These are phyloP conservation scores for Thelonectria olida DNA, from an alignment of 2,329 filamentous ascomycete genomes.

Conservation along the genomic window DNA sequence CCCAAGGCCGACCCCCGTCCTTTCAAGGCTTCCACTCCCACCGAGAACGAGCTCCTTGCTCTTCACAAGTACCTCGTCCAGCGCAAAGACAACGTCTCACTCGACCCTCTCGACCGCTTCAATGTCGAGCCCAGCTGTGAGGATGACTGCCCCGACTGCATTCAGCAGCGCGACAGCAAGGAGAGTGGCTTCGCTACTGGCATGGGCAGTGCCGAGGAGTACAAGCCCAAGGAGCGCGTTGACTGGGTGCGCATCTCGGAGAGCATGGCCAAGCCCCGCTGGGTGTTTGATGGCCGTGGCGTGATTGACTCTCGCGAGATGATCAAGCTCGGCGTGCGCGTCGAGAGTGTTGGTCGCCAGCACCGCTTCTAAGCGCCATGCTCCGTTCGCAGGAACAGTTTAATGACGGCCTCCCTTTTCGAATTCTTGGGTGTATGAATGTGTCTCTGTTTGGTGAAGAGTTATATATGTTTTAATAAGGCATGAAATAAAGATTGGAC, in stretches of 20 bases:
- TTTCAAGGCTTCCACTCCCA: slow-evolving; percentile 48
- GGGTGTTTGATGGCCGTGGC: slow-evolving; percentile 66
- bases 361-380: slow-evolving; percentile 47
- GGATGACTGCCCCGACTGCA: slow-evolving; percentile 60
- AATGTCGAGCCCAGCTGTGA: slow-evolving; percentile 56
- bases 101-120: slow-evolving; percentile 58
- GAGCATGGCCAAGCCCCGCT: slow-evolving; percentile 61
- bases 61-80: slow-evolving; percentile 58
- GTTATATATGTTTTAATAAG: slow-evolving; percentile 45
- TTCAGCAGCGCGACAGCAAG: slow-evolving; percentile 50
- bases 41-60: slow-evolving; percentile 57
- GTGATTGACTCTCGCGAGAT: slow-evolving; percentile 60
- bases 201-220: slow-evolving; percentile 55
- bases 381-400: slow-evolving; percentile 10
- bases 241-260: slow-evolving; percentile 62
- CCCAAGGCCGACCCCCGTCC: slow-evolving; percentile 58
- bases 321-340: slow-evolving; percentile 59
- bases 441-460: slow-evolving; percentile 36
- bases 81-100: slow-evolving; percentile 39
- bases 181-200: slow-evolving; percentile 51
- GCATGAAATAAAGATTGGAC: slow-evolving; percentile 42
- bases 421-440: slow-evolving; percentile 40
- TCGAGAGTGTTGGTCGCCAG: slow-evolving; percentile 63
- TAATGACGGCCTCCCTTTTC: slow-evolving; percentile 33
- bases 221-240: slow-evolving; percentile 57